Conservation (phyloP, 345 rosid genomes). For the Mangifera indica region DNA sequence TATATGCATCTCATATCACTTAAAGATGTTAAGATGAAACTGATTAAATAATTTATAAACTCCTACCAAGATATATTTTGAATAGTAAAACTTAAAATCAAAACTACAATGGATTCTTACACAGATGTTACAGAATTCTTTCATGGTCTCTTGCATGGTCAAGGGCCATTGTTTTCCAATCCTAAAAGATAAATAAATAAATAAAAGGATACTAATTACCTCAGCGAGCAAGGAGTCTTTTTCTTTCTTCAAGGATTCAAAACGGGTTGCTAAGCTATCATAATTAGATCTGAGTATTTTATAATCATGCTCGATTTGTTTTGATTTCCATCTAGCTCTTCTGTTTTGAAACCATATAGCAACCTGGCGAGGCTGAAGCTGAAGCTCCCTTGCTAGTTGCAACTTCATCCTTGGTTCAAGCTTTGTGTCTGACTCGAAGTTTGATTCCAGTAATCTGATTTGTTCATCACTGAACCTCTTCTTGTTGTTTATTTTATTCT, state of each 20-base stretch:
- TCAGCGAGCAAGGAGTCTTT: conserved; percentile 52
- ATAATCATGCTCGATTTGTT: conserved; percentile 68
- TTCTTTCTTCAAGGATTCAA: conserved; percentile 58
- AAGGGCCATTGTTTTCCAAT: too few species aligned
- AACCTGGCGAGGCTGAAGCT: conserved; percentile 79
- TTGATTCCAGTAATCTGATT: conserved; percentile 59
- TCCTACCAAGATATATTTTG: too few species aligned
- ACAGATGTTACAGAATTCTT: too few species aligned
- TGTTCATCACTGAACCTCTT: conserved; percentile 76
- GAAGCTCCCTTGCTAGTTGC: conserved; percentile 64
- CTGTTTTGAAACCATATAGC: conserved; percentile 92
- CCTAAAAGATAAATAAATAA: background rate
- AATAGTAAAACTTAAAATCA: too few species aligned
- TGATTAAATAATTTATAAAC: too few species aligned
- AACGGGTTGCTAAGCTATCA: conserved; percentile 49
- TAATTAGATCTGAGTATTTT: conserved; percentile 46
- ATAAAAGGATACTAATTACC: conserved; percentile 33
- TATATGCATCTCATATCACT: too few species aligned
- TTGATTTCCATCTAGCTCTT: conserved; percentile 85
- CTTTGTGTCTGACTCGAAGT: conserved; percentile 70
- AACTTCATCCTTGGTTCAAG: conserved; percentile 73
- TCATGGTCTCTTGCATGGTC: too few species aligned
- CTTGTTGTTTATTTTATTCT: conserved; percentile 48
- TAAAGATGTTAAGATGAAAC: too few species aligned
- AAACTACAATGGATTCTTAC: too few species aligned